A percentile compares a stretch with the other conserved stretches of the same genome.
Conservation (phyloP, 495 filamentous ascomycete species). For the Aspergillus baeticus region DNA sequence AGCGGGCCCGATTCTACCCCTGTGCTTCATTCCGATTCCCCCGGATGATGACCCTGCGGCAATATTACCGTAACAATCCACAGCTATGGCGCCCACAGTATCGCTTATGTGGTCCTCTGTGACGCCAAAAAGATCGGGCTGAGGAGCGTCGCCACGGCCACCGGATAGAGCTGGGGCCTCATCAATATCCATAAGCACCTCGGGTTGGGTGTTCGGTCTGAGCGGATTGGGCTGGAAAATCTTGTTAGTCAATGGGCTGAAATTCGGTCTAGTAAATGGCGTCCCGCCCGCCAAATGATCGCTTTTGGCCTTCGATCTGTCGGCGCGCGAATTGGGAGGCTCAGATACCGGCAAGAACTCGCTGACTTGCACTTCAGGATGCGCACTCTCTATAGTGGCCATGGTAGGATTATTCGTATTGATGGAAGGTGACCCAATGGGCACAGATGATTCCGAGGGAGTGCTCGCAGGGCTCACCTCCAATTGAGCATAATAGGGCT, state of each 20-base stretch:
- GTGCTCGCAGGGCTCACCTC: constrained; percentile 13
- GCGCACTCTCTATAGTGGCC: neutral
- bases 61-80: constrained; percentile 81
- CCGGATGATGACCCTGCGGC: constrained; percentile 97
- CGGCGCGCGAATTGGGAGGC: neutral
- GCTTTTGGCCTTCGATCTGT: neutral
- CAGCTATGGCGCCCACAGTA: constrained; percentile 91
- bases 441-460: neutral
- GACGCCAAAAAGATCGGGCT: neutral
- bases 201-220: neutral
- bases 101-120: constrained; percentile 67
- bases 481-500: constrained; percentile 14
- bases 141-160: neutral
- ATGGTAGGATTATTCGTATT: neutral
- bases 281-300: neutral
- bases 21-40: constrained; percentile 98
- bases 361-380: neutral
- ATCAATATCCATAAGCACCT: constrained; percentile 2
- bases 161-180: neutral
- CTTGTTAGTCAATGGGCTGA: neutral
- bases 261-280: neutral
- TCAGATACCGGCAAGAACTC: neutral
- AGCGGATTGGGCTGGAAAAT: constrained; percentile 1
- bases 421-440: constrained; percentile 2
- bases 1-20: constrained; percentile 85